phyloP scores from a whole-genome alignment of 805 yeast species.

The Wickerhamomyces strasburgensis region DNA sequence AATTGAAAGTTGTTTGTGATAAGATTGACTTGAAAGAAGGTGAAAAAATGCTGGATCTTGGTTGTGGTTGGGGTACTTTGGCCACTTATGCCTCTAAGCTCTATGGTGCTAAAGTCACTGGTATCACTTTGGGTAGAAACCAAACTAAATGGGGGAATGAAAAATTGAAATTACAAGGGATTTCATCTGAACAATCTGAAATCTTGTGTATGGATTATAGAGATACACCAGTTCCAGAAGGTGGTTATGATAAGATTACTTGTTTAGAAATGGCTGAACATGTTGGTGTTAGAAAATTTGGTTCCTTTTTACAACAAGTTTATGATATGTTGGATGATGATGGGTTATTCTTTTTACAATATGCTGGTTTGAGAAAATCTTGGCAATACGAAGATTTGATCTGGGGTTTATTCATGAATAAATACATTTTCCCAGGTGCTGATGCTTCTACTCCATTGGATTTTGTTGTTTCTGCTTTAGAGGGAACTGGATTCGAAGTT shows the following conservation, averaged over 20 bases:
- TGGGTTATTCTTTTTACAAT: conserved; percentile 81
- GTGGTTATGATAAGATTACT: conserved; percentile 76
- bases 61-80: conserved; percentile 96
- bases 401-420: conserved; percentile 96
- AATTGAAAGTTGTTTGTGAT: conserved; percentile 81
- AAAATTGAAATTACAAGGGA: conserved; percentile 63
- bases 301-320: conserved; percentile 71
- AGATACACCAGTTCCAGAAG: conserved; percentile 74
- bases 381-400: conserved; percentile 94
- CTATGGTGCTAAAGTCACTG: conserved; percentile 83
- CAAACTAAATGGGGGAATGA: conserved; percentile 88
- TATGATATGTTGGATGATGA: conserved; percentile 87
- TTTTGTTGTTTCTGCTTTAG: conserved; percentile 71
- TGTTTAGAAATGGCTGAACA: conserved; percentile 96
- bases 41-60: conserved; percentile 75
- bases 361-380: conserved; percentile 83
- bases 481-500: conserved; percentile 82
- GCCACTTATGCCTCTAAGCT: conserved; percentile 78
- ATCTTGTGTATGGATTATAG: conserved; percentile 85
- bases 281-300: conserved; percentile 84
- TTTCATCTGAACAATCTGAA: conserved; percentile 61
- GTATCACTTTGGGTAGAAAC: conserved; percentile 83
- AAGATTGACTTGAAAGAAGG: conserved; percentile 71
- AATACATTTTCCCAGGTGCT: conserved; percentile 95
- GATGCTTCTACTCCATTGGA: conserved; percentile 94